phyloP scores from a whole-genome alignment of 108 stramenopile species.

The Discostella pseudostelligera region DNA sequence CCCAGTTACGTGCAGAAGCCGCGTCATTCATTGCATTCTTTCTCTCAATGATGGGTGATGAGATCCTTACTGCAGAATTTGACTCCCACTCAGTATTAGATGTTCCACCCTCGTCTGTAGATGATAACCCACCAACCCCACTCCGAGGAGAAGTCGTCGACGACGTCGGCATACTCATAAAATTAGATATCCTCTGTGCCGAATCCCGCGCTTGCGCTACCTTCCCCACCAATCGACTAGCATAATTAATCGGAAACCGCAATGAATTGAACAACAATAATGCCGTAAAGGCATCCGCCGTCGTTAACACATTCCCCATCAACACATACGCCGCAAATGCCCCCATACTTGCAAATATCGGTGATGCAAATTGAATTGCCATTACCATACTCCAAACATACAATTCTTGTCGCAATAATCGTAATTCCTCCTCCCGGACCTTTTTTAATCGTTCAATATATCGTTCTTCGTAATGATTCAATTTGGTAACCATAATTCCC shows the following conservation, averaged over 20 bases:
- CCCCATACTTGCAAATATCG: constrained; percentile 66
- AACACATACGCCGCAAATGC: constrained; percentile 73
- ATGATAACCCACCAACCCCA: too few species aligned
- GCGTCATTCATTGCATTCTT: too few species aligned
- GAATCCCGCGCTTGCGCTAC: constrained; percentile 67
- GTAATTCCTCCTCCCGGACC: constrained; percentile 54
- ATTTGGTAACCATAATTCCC: constrained; percentile 70
- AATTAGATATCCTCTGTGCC: constrained; percentile 49
- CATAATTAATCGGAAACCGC: constrained; percentile 87
- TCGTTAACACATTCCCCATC: constrained; percentile 57
- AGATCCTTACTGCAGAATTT: too few species aligned
- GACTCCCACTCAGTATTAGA: too few species aligned
- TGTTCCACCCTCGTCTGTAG: too few species aligned
- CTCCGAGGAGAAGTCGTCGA: too few species aligned
- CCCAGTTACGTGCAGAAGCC: too few species aligned
- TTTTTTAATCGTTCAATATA: constrained; percentile 54
- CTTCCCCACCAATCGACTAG: constrained; percentile 69
- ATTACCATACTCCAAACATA: constrained; percentile 69
- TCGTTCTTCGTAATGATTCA: constrained; percentile 73
- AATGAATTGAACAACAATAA: constrained; percentile 71
- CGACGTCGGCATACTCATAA: constrained; percentile 53
- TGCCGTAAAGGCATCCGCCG: constrained; percentile 73
- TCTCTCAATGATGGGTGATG: too few species aligned
- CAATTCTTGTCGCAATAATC: constrained; percentile 58
- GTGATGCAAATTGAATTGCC: constrained; percentile 70